Conservation (phyloP, 116 monocot species). For the Phalaenopsis hybrid region DNA sequence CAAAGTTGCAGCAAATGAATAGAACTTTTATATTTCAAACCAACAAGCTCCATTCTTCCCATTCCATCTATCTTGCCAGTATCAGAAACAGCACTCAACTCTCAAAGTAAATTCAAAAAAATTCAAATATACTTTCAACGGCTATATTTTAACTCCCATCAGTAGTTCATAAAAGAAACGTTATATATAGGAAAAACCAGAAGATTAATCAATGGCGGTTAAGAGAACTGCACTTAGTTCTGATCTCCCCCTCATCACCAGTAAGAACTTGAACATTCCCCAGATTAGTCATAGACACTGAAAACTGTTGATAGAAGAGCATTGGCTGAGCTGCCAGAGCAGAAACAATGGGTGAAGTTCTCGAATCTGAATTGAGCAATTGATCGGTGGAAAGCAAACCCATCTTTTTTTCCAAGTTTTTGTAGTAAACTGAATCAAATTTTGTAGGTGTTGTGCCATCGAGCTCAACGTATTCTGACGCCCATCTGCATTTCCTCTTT, state of each 20-base stretch:
- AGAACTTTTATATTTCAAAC: too few relatives aligned
- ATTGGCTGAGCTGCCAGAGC: slow-evolving; percentile 40
- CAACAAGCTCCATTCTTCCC: background rate
- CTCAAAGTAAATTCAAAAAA: background rate
- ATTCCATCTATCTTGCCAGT: background rate
- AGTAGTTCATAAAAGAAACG: background rate
- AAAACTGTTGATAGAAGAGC: slow-evolving; percentile 72
- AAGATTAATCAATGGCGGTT: slow-evolving; percentile 9
- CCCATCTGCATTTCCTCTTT: slow-evolving; percentile 51
- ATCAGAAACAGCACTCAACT: background rate
- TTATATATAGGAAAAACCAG: background rate
- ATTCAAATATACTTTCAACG: background rate
- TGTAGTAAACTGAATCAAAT: slow-evolving; percentile 72
- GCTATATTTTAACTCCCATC: background rate
- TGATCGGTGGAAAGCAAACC: slow-evolving; percentile 72
- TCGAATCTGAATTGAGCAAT: slow-evolving; percentile 53
- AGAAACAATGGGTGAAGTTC: slow-evolving; percentile 42
- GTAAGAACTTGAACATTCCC: slow-evolving; percentile 57
- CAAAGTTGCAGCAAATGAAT: too few relatives aligned
- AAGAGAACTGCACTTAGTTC: slow-evolving; percentile 59
- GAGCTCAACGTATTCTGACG: slow-evolving; percentile 54
- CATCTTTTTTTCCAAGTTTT: slow-evolving; percentile 54
- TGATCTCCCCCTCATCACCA: slow-evolving; percentile 70
- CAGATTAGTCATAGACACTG: slow-evolving; percentile 67
- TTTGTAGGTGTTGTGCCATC: slow-evolving; percentile 49